phyloP scores from a whole-genome alignment of 2,329 filamentous ascomycete genomes.

The Fusarium hostae region DNA sequence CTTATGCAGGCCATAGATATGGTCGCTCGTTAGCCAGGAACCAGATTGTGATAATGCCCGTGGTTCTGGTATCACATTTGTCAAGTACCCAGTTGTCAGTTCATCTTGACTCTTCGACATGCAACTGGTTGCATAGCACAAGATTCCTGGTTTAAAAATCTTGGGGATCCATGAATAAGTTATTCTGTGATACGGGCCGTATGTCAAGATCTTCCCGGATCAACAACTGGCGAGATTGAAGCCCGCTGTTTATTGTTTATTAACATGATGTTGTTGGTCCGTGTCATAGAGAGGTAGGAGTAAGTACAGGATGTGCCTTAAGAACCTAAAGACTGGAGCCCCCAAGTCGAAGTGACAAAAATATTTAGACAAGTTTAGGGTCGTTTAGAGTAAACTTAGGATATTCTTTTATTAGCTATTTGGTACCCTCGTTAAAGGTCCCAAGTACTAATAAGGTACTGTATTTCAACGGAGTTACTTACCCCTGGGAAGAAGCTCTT shows the following conservation, averaged over 20 bases:
- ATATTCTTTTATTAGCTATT: neutral
- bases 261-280: conserved; percentile 14
- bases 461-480: too few species aligned
- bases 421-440: neutral
- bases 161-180: neutral
- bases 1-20: conserved; percentile 33
- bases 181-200: neutral
- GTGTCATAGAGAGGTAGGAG: conserved; percentile 33
- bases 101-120: neutral
- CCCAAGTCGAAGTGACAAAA: neutral
- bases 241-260: conserved; percentile 2
- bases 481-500: conserved; percentile 18
- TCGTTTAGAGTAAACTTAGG: neutral
- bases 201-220: conserved; percentile 26
- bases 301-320: too few species aligned
- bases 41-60: conserved; percentile 14
- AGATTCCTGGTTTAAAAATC: neutral
- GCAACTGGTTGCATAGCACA: neutral
- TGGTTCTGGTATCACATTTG: conserved; percentile 5
- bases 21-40: conserved; percentile 32
- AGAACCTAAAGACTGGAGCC: too few species aligned
- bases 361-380: neutral
- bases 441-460: too few species aligned
- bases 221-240: conserved; percentile 22
- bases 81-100: neutral